phyloP scores from a whole-genome alignment of 495 filamentous ascomycete species.

The Aspergillus avenaceus region DNA sequence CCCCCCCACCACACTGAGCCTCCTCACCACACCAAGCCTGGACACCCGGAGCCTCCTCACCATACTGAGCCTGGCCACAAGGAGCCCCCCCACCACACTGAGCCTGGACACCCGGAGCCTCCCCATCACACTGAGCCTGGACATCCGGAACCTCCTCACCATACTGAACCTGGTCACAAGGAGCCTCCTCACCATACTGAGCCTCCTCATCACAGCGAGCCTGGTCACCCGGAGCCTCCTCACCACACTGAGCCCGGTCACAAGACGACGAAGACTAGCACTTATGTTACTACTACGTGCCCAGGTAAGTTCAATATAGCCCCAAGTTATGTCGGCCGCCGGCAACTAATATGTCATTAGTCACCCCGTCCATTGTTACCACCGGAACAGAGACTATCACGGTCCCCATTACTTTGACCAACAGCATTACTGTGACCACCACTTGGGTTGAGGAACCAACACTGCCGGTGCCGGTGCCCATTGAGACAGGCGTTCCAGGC shows the following conservation, averaged over 20 bases:
- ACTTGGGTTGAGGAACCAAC: constrained; percentile 24
- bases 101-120: too few relatives aligned
- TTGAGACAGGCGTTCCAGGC: constrained; percentile 7
- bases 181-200: not conserved
- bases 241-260: constrained; percentile 9
- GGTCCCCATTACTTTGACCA: constrained; percentile 34
- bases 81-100: too few relatives aligned
- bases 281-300: constrained; percentile 32
- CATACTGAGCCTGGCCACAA: too few relatives aligned
- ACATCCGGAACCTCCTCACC: not conserved
- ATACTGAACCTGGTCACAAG: not conserved
- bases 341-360: constrained; percentile 12
- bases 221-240: not conserved
- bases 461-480: constrained; percentile 10
- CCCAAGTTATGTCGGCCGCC: not conserved
- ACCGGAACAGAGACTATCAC: constrained; percentile 27
- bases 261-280: constrained; percentile 30
- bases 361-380: constrained; percentile 28
- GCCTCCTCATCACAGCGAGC: not conserved
- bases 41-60: constrained; percentile 9
- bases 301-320: constrained; percentile 24
- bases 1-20: too few relatives aligned
- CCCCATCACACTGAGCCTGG: not conserved
- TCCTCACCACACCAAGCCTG: too few relatives aligned
- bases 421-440: constrained; percentile 34